These are phyloP conservation scores for Peterozyma toletana DNA, from an alignment of 805 yeast genomes.

Conservation along the genomic window DNA sequence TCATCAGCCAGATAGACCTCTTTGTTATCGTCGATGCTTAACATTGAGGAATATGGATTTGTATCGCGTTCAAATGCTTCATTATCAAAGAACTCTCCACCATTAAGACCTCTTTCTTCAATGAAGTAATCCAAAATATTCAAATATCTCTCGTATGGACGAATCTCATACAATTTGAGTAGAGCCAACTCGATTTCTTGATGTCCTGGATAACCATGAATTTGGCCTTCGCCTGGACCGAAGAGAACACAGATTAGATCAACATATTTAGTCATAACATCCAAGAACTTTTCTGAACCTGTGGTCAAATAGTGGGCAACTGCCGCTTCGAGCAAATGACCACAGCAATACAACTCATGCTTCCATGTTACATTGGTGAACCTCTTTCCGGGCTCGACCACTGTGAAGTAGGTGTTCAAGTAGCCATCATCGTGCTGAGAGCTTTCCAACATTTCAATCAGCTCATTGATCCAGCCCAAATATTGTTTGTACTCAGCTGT, in stretches of 20 bases:
- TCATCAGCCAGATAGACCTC: not conserved
- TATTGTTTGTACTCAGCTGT: conserved; percentile 8
- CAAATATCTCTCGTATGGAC: conserved; percentile 12
- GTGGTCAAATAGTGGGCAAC: conserved; percentile 15
- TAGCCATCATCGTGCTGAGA: conserved; percentile 20
- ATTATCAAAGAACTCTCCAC: conserved; percentile 14
- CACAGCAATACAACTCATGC: conserved; percentile 14
- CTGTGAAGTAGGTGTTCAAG: conserved; percentile 16
- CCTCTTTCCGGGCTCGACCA: conserved; percentile 12
- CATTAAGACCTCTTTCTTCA: conserved; percentile 15
- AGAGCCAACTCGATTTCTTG: conserved; percentile 19
- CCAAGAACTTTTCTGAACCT: conserved; percentile 11
- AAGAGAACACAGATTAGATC: conserved; percentile 12
- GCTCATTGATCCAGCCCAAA: conserved; percentile 13
- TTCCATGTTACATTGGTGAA: conserved; percentile 9
- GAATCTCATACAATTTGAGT: conserved; percentile 13
- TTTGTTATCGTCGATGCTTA: no score
- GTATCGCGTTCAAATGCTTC: conserved; percentile 13
- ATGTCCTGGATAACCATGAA: conserved; percentile 20
- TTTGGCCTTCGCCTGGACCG: conserved; percentile 14
- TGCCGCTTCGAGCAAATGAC: conserved; percentile 19
- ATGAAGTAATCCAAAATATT: conserved; percentile 15
- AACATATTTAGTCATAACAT: conserved; percentile 13
- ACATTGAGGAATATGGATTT: conserved; percentile 8
- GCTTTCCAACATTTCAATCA: conserved; percentile 12